A percentile compares a stretch with the other conserved stretches of the same genome.
These are phyloP conservation scores for Penicillium crustosum DNA, from an alignment of 2,329 filamentous ascomycete species.

Conservation along the genomic window DNA sequence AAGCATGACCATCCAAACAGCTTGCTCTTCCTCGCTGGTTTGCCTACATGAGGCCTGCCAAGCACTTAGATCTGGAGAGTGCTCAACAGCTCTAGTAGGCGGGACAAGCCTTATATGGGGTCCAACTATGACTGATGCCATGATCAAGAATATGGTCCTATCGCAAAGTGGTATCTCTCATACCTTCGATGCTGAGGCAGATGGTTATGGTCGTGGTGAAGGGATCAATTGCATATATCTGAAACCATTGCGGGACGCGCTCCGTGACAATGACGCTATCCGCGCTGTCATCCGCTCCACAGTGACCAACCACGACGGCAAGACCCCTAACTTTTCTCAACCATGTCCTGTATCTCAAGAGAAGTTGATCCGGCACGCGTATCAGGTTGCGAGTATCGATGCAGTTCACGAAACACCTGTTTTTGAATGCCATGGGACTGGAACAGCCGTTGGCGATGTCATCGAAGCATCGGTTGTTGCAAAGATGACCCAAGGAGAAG, in stretches of 20 bases:
- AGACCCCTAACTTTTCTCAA: conserved; percentile 20
- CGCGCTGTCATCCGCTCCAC: conserved; percentile 37
- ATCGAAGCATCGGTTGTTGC: conserved; percentile 18
- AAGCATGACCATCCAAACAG: conserved; percentile 40
- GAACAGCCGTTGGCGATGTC: conserved; percentile 20
- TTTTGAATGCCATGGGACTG: conserved; percentile 25
- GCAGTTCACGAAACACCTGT: conserved; percentile 12
- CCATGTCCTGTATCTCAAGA: conserved; percentile 17
- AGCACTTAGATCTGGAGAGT: conserved; percentile 23
- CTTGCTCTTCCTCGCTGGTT: conserved; percentile 44
- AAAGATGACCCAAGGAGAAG: conserved; percentile 9
- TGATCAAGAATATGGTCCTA: conserved; percentile 32
- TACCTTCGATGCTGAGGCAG: conserved; percentile 48
- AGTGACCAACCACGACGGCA: conserved; percentile 32
- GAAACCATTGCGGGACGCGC: conserved; percentile 48
- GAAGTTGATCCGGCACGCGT: conserved; percentile 1
- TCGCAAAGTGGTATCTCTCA: conserved; percentile 49
- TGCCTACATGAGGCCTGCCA: conserved; percentile 31
- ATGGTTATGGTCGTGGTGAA: conserved; percentile 55
- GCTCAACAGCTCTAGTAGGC: conserved; percentile 33
- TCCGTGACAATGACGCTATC: conserved; percentile 43
- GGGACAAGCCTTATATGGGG: conserved; percentile 37
- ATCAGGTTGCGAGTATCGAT: conserved; percentile 3
- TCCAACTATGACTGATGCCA: conserved; percentile 25
- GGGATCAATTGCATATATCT: conserved; percentile 49